Evolutionary conservation across 495 filamentous ascomycete species (phyloP), one percentile per base, ranked within the genome.

Genomic region (Tuber microsphaerosporum): DNA sequence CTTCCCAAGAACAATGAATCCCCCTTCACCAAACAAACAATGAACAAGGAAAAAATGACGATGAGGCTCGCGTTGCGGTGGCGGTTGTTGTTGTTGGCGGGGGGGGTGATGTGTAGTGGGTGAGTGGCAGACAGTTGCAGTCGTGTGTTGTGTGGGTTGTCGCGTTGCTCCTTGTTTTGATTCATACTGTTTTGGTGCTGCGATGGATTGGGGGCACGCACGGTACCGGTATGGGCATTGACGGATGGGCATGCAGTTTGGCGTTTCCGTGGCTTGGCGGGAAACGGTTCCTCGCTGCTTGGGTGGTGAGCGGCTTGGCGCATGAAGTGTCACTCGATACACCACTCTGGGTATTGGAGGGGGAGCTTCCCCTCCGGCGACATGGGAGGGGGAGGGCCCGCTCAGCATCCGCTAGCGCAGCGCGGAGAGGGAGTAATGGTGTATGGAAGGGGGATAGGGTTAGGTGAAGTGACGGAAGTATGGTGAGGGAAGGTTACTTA

Each of bases 101-200:
- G 51, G 48, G 48, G 22, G 48, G 48, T 56, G 17, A 5, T 17
- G 45, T 56, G 22, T 26, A 22, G 48, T 56, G 48, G 56, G 56
- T 65, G 48, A 48, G 48, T 56, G 48, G 48, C 26, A 65, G 26
- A 14, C 26, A 34, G 56, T 34, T 61, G 9, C 48, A 51, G 48
- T 51, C 7, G 19, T 61, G 56, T 65, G 56, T 61, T 61, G 56
- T 61, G 56, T 61, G 56, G 56, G 56, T 34, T 65, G 56, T 65
- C 56, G 56, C 56, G 56, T 65, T 65, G 56, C 56, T 65, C 56
- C 56, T 65, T 65, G 56, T 65, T 65, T 65, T 65, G 56, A 65
- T 65, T 65, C 56, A 34, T 34, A 31, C 26, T 34, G 16, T 65
- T 65, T 34, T 65, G 70, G 26, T 42, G 43, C n/a, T 41, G 43